Conservation (phyloP, 2,329 filamentous ascomycete species). For the Ophiocordyceps camponoti-rufipedis region DNA sequence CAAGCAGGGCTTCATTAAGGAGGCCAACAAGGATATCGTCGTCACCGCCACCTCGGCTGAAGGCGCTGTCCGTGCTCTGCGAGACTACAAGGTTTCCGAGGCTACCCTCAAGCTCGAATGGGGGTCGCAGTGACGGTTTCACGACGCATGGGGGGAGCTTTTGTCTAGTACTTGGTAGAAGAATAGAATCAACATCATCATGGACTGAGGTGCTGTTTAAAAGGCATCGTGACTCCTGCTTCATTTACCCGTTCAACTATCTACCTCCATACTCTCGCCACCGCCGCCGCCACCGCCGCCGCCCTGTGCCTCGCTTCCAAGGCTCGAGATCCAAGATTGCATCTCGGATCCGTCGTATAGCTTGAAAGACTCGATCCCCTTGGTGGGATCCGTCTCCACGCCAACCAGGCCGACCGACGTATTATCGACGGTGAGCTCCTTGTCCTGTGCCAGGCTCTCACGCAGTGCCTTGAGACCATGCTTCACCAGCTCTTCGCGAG, state of each 20-base stretch:
- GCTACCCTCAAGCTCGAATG: constrained; percentile 70
- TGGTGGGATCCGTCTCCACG: constrained; percentile 30
- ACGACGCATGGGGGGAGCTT: too few species aligned
- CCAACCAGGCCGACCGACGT: constrained; percentile 82
- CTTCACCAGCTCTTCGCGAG: constrained; percentile 70
- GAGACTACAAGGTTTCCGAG: constrained; percentile 56
- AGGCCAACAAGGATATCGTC: constrained; percentile 56
- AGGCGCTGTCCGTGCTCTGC: constrained; percentile 52
- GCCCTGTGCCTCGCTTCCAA: constrained; percentile 23
- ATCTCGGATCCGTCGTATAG: constrained; percentile 82
- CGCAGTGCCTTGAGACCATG: constrained; percentile 85
- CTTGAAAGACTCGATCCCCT: constrained; percentile 62
- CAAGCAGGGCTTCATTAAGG: constrained; percentile 56
- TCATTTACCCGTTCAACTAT: constrained; percentile 7
- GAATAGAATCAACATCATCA: neutral
- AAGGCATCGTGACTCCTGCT: too few species aligned
- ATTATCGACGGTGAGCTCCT: constrained; percentile 93
- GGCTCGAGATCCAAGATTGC: constrained; percentile 66
- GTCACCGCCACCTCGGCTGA: constrained; percentile 56
- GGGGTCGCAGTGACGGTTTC: constrained; percentile 36
- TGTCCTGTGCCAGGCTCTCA: constrained; percentile 91
- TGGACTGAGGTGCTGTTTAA: too few species aligned
- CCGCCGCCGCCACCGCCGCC: constrained; percentile 20
- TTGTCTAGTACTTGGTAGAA: too few species aligned
- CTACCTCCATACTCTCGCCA: constrained; percentile 16